Conservation (phyloP, 768 basidiomycete genomes). For the Crucibulum laeve region DNA sequence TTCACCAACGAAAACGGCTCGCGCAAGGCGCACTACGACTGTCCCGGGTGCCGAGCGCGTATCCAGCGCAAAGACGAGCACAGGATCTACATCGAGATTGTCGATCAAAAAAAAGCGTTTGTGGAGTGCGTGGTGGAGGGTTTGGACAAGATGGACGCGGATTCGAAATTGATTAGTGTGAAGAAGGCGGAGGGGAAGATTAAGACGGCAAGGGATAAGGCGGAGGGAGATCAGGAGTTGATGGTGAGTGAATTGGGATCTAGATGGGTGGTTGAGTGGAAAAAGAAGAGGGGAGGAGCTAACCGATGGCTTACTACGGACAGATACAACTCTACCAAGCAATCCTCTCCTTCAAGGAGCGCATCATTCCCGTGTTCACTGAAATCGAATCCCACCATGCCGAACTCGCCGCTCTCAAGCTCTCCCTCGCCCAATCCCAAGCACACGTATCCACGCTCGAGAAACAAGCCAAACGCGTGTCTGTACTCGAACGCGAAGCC, state of each 20-base stretch:
- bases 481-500: conserved; percentile 16
- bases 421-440: conserved; percentile 9
- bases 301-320: neutral
- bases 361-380: conserved; percentile 34
- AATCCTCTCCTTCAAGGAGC: conserved; percentile 33
- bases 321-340: conserved; percentile 30
- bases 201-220: conserved; percentile 18
- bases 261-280: neutral
- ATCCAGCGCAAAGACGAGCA: neutral
- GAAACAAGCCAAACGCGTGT: conserved; percentile 12
- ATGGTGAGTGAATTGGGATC: conserved; percentile 18
- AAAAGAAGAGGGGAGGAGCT: too few relatives aligned
- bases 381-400: conserved; percentile 21
- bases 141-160: conserved; percentile 25
- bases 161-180: conserved; percentile 29
- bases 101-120: conserved; percentile 17
- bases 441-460: conserved; percentile 10
- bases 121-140: conserved; percentile 23
- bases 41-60: too few relatives aligned
- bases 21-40: too few relatives aligned
- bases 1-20: too few relatives aligned
- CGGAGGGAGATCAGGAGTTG: conserved; percentile 16
- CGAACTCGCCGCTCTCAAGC: conserved; percentile 19
- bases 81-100: conserved; percentile 15
- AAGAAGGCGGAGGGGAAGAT: conserved; percentile 30